These are phyloP conservation scores for Penicillium manginii DNA, from an alignment of 495 filamentous ascomycete genomes.

Conservation along the genomic window DNA sequence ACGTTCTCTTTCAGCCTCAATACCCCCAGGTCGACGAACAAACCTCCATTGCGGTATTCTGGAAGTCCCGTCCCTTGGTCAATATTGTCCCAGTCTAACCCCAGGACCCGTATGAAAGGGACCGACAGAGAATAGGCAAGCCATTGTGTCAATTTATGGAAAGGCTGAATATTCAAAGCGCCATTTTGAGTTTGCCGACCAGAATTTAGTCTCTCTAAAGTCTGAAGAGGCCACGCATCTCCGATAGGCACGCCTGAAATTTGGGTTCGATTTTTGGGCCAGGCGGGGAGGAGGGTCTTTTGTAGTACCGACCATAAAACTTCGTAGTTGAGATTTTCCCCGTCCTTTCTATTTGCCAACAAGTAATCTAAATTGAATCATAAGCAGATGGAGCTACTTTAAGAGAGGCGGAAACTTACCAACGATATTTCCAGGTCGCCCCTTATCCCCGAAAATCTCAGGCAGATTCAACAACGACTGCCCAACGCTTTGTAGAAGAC, in stretches of 20 bases:
- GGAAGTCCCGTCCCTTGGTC: constrained; percentile 82
- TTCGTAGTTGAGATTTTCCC: constrained; percentile 32
- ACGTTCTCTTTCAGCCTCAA: constrained; percentile 72
- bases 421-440: constrained; percentile 59
- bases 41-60: constrained; percentile 85
- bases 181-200: constrained; percentile 11
- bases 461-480: constrained; percentile 48
- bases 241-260: constrained; percentile 56
- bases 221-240: constrained; percentile 58
- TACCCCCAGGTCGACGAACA: constrained; percentile 82
- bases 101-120: constrained; percentile 77
- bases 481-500: constrained; percentile 51
- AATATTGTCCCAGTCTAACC: constrained; percentile 75
- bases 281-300: constrained; percentile 53
- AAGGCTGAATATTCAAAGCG: constrained; percentile 46
- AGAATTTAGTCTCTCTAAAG: constrained; percentile 20
- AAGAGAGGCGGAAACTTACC: constrained; percentile 35
- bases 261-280: constrained; percentile 58
- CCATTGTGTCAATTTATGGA: constrained; percentile 93
- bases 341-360: constrained; percentile 25
- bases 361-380: constrained; percentile 50
- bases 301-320: constrained; percentile 56
- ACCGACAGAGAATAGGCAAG: constrained; percentile 88
- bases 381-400: not conserved
- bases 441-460: constrained; percentile 53